These are phyloP conservation scores for Schizophyllum commune DNA, from an alignment of 1,284 basidiomycete species.

Conservation along the genomic window DNA sequence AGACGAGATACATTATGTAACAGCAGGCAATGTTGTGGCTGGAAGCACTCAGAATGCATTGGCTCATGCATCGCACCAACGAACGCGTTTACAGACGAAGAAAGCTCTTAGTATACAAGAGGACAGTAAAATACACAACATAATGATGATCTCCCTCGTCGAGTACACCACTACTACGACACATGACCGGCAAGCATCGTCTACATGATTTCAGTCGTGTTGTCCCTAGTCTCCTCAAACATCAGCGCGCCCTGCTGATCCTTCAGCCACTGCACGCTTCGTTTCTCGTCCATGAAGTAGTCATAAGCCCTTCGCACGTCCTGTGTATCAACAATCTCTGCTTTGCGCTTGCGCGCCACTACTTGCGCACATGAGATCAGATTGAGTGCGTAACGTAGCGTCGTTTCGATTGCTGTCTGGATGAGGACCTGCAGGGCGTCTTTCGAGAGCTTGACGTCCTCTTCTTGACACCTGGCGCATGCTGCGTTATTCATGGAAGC, in stretches of 20 bases:
- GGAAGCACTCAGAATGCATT: too few species aligned
- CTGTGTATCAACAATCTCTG: slow-evolving; percentile 69
- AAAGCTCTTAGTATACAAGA: too few species aligned
- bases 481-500: slow-evolving; percentile 2
- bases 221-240: slow-evolving; percentile 54
- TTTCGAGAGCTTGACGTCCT: slow-evolving; percentile 82
- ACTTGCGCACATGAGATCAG: slow-evolving; percentile 87
- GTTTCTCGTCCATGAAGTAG: slow-evolving; percentile 94
- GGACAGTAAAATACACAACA: neutral
- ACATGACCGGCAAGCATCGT: slow-evolving; percentile 15
- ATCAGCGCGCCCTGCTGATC: slow-evolving; percentile 70
- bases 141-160: slow-evolving; percentile 14
- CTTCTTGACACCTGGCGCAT: slow-evolving; percentile 76
- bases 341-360: slow-evolving; percentile 76
- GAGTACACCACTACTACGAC: slow-evolving; percentile 13
- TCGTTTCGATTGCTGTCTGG: slow-evolving; percentile 81
- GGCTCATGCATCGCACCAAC: too few species aligned
- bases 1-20: too few species aligned
- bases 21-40: too few species aligned
- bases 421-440: slow-evolving; percentile 77
- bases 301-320: slow-evolving; percentile 81
- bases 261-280: slow-evolving; percentile 92
- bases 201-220: slow-evolving; percentile 24
- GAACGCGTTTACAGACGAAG: too few species aligned
- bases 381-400: slow-evolving; percentile 86